A percentile compares a stretch with the other conserved stretches of the same genome.
Conservation (phyloP, 495 filamentous ascomycete species). For the Trichoderma reesei region DNA sequence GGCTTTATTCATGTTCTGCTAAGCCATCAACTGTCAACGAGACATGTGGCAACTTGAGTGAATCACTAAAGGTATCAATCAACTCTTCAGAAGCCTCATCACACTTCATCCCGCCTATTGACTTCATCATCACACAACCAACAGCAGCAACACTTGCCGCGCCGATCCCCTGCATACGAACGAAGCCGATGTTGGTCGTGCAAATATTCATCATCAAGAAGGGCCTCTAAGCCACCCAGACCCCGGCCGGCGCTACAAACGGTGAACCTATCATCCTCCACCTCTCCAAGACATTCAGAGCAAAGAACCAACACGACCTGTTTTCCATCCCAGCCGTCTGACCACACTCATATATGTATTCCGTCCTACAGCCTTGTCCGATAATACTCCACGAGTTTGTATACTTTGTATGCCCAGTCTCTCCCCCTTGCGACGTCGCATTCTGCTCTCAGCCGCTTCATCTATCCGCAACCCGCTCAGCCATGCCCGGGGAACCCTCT, state of each 20-base stretch:
- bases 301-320: not conserved
- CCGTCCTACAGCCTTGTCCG: not conserved
- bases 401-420: not conserved
- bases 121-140: not conserved
- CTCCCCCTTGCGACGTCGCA: not conserved
- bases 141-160: not conserved
- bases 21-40: not conserved
- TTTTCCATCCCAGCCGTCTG: not conserved
- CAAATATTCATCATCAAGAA: not conserved
- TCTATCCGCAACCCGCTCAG: not conserved
- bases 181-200: not conserved
- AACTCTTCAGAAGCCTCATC: no score
- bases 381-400: not conserved
- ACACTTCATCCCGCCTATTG: not conserved
- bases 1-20: no score
- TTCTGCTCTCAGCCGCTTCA: not conserved
- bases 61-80: no score
- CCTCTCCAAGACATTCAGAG: not conserved
- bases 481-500: not conserved
- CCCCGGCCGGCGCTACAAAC: not conserved
- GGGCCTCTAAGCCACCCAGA: not conserved
- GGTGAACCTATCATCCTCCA: not conserved
- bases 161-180: not conserved
- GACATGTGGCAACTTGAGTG: not conserved
- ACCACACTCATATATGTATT: not conserved